Conservation (phyloP, 495 filamentous ascomycete genomes). For the Penicilliopsis zonata region DNA sequence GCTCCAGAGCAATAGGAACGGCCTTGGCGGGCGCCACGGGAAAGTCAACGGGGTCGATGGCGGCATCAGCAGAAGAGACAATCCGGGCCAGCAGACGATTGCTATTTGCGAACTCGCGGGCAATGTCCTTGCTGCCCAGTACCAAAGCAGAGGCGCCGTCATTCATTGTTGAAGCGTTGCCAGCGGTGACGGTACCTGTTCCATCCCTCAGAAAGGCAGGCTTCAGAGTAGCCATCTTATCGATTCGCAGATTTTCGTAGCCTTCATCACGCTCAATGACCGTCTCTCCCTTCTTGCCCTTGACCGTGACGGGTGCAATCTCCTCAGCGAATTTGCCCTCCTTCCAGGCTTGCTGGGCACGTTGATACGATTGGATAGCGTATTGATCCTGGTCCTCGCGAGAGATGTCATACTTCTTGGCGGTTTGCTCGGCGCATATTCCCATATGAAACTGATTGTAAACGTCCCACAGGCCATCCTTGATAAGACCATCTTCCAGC, state of each 20-base stretch:
- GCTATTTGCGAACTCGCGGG: slow-evolving; percentile 56
- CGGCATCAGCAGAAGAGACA: slow-evolving; percentile 78
- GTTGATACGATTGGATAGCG: slow-evolving; percentile 75
- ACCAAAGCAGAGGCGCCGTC: slow-evolving; percentile 92
- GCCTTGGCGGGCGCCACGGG: slow-evolving; percentile 86
- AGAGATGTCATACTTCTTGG: slow-evolving; percentile 70
- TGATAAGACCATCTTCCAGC: slow-evolving; percentile 84
- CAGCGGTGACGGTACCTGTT: slow-evolving; percentile 84
- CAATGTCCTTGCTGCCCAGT: slow-evolving; percentile 62
- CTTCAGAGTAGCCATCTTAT: slow-evolving; percentile 77
- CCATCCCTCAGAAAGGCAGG: slow-evolving; percentile 81
- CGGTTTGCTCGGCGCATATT: slow-evolving; percentile 90
- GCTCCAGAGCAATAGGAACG: slow-evolving; percentile 77
- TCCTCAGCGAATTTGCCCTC: slow-evolving; percentile 70
- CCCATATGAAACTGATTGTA: slow-evolving; percentile 98
- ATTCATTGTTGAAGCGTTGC: slow-evolving; percentile 85
- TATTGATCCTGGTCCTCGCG: slow-evolving; percentile 83
- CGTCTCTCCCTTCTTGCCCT: slow-evolving; percentile 70
- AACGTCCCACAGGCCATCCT: slow-evolving; percentile 92
- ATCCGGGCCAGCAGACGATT: slow-evolving; percentile 76
- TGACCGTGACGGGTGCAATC: slow-evolving; percentile 74
- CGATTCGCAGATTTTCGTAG: slow-evolving; percentile 68
- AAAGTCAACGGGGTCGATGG: slow-evolving; percentile 90
- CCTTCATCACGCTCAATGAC: slow-evolving; percentile 76
- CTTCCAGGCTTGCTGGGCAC: slow-evolving; percentile 85